Conservation (phyloP, 2,329 filamentous ascomycete genomes). For the Cordyceps cateniannulata region DNA sequence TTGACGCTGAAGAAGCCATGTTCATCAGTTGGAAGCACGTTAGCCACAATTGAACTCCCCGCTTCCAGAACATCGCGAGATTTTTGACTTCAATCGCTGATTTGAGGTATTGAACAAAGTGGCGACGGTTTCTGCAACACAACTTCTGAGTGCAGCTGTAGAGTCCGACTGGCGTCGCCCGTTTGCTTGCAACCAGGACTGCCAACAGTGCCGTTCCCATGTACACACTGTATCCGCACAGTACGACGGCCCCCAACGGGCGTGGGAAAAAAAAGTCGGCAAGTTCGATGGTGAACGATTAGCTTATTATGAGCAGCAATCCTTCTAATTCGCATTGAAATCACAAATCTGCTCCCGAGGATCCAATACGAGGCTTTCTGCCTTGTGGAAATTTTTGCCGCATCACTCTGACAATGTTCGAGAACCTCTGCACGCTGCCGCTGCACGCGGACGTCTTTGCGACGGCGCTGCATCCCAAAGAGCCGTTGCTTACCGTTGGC, state of each 20-base stretch:
- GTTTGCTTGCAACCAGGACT: neutral
- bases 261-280: neutral
- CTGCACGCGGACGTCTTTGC: slow-evolving; percentile 82
- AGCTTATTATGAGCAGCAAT: neutral
- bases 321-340: neutral
- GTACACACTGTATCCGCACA: neutral
- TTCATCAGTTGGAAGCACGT: neutral
- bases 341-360: no score
- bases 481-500: slow-evolving; percentile 81
- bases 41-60: neutral
- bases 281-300: neutral
- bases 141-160: neutral
- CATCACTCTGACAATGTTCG: slow-evolving; percentile 59
- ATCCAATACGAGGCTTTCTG: neutral
- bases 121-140: neutral
- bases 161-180: neutral
- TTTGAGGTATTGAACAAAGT: neutral
- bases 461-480: slow-evolving; percentile 76
- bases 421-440: slow-evolving; percentile 85
- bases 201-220: neutral
- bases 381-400: neutral
- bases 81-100: neutral
- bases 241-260: neutral
- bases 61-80: neutral
- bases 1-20: neutral